Conservation (phyloP, 2,329 filamentous ascomycete species). For the Botrytis porri region DNA sequence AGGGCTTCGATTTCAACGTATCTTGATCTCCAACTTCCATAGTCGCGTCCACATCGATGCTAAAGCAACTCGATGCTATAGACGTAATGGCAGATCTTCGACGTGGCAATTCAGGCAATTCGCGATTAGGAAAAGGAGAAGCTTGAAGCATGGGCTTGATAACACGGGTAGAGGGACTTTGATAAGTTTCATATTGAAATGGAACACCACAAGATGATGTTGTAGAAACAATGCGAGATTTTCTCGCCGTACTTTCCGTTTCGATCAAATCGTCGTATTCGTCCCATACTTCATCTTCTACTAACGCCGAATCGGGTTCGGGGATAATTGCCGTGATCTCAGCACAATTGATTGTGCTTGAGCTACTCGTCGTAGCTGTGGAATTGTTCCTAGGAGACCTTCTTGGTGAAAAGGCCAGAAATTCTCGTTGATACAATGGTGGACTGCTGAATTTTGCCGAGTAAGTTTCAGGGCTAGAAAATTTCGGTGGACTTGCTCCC, state of each 20-base stretch:
- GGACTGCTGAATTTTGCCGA: conserved; percentile 22
- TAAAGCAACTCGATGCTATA: conserved; percentile 52
- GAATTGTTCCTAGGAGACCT: conserved; percentile 69
- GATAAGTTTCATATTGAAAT: conserved; percentile 54
- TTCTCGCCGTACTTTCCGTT: conserved; percentile 50
- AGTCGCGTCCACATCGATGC: conserved; percentile 53
- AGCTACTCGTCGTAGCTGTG: conserved; percentile 53
- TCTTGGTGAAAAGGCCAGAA: conserved; percentile 63
- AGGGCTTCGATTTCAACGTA: conserved; percentile 45
- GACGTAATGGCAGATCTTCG: conserved; percentile 25
- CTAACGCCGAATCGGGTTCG: conserved; percentile 59
- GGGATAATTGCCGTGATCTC: conserved; percentile 67
- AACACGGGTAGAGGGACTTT: conserved; percentile 25
- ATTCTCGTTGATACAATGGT: conserved; percentile 49
- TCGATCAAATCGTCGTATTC: conserved; percentile 90
- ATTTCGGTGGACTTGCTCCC: conserved; percentile 43
- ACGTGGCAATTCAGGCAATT: conserved; percentile 17
- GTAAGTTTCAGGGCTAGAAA: conserved; percentile 28
- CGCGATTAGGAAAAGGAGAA: background rate
- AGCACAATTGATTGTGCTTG: conserved; percentile 53
- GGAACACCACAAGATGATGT: conserved; percentile 56
- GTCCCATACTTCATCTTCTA: conserved; percentile 92
- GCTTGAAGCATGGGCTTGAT: background rate
- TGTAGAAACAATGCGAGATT: conserved; percentile 48
- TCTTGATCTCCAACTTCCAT: conserved; percentile 41